Conservation (phyloP, 495 filamentous ascomycete genomes). For the Penicillium desertorum region DNA sequence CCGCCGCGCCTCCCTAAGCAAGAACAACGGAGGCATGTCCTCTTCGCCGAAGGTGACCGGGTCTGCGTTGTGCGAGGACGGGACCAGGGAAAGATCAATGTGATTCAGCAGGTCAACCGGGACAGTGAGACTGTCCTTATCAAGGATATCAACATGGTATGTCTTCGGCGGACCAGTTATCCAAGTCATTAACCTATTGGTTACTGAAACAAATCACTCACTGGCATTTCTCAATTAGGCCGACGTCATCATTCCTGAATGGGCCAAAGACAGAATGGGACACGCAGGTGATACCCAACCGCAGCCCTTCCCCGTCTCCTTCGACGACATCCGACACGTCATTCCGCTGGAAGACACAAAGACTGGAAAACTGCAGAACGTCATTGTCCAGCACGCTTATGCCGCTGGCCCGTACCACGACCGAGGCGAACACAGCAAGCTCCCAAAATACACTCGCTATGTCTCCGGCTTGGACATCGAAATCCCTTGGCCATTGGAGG, state of each 20-base stretch:
- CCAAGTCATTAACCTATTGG: background rate
- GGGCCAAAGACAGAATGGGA: slow-evolving; percentile 43
- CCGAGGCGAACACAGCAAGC: slow-evolving; percentile 32
- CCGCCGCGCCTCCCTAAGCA: slow-evolving; percentile 41
- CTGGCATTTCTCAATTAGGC: slow-evolving; percentile 39
- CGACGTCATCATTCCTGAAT: slow-evolving; percentile 58
- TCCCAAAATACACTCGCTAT: slow-evolving; percentile 44
- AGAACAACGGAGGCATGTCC: slow-evolving; percentile 56
- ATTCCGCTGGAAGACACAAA: slow-evolving; percentile 64
- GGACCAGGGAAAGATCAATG: slow-evolving; percentile 79
- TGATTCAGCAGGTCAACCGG: slow-evolving; percentile 57
- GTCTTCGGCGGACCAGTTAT: slow-evolving; percentile 15
- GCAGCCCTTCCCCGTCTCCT: slow-evolving; percentile 54
- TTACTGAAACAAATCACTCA: slow-evolving; percentile 10
- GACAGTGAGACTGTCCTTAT: slow-evolving; percentile 59
- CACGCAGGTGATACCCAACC: slow-evolving; percentile 44
- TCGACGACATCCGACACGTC: slow-evolving; percentile 76
- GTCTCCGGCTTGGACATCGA: slow-evolving; percentile 48
- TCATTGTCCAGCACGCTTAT: slow-evolving; percentile 68
- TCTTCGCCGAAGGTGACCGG: slow-evolving; percentile 68
- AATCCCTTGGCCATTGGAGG: slow-evolving; percentile 71
- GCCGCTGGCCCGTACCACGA: slow-evolving; percentile 38
- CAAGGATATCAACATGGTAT: slow-evolving; percentile 67
- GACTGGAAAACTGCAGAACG: slow-evolving; percentile 63
- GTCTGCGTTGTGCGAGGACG: slow-evolving; percentile 74